phyloP scores from a whole-genome alignment of 768 basidiomycete species.

The Trametes villosa region DNA sequence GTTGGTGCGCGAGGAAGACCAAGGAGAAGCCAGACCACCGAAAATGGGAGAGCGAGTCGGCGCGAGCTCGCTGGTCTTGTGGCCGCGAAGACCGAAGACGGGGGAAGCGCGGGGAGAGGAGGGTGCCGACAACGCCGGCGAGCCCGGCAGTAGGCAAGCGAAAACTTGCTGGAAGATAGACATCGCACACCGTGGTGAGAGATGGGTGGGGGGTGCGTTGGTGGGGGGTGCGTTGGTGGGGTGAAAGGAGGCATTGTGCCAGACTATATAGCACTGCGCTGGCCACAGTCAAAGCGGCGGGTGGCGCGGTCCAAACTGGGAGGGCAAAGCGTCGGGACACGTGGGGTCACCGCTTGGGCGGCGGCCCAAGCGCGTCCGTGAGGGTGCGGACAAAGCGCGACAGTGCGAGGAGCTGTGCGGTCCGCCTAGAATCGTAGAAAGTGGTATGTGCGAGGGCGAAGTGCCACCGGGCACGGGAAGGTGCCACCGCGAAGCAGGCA shows the following conservation, averaged over 20 bases:
- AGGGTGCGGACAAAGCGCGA: neutral
- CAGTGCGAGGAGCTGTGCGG: neutral
- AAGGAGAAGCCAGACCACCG: neutral
- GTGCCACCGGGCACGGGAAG: too few relatives aligned
- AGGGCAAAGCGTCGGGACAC: neutral
- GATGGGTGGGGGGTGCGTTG: neutral
- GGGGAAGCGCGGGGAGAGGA: neutral
- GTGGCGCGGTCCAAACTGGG: neutral
- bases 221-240: neutral
- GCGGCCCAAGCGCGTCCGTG: neutral
- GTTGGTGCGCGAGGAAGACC: neutral
- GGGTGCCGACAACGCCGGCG: neutral
- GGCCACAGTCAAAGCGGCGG: constrained; percentile 10
- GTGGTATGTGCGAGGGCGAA: too few relatives aligned
- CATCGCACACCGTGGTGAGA: neutral
- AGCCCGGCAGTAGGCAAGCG: neutral
- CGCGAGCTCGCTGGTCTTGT: neutral
- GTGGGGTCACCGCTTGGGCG: too few relatives aligned
- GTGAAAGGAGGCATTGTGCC: neutral
- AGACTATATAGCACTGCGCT: neutral
- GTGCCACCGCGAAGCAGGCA: too few relatives aligned
- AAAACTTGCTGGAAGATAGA: constrained; percentile 1
- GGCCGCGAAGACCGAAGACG: too few relatives aligned
- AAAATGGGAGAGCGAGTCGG: neutral
- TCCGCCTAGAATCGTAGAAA: too few relatives aligned